These are phyloP conservation scores for Penicillium arizonense DNA, from an alignment of 495 filamentous ascomycete species.

Conservation along the genomic window DNA sequence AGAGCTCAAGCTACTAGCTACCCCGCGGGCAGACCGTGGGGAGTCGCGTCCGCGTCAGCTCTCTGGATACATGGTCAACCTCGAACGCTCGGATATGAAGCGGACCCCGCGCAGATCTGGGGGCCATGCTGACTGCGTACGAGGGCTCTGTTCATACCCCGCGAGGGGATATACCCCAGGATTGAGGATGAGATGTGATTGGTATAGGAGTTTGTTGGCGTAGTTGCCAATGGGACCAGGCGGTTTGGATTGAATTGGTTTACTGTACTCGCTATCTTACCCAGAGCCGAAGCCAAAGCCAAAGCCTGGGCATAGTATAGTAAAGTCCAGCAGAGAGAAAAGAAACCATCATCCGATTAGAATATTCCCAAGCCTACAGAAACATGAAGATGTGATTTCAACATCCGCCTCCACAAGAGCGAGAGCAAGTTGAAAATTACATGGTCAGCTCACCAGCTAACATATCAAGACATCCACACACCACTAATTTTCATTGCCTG, in stretches of 20 bases:
- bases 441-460: not conserved
- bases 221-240: not conserved
- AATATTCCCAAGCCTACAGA: constrained; percentile 43
- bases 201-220: not conserved
- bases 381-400: constrained; percentile 55
- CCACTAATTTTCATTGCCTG: no score
- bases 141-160: not conserved
- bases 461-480: no score
- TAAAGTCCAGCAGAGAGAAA: no score
- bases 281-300: no score
- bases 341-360: not conserved
- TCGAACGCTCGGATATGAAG: not conserved
- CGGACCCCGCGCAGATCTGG: not conserved
- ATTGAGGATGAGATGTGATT: not conserved
- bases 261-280: not conserved
- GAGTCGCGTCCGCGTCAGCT: not conserved
- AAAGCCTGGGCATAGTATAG: no score
- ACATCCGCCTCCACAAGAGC: constrained; percentile 56
- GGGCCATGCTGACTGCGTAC: not conserved
- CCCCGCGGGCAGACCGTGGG: not conserved
- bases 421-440: constrained; percentile 39
- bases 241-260: not conserved
- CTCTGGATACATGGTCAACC: not conserved
- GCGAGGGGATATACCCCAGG: constrained; percentile 2
- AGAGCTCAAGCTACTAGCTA: constrained; percentile 5